These are phyloP conservation scores for Agaricus sinodeliciosus DNA, from an alignment of 768 basidiomycete species.

Conservation along the genomic window DNA sequence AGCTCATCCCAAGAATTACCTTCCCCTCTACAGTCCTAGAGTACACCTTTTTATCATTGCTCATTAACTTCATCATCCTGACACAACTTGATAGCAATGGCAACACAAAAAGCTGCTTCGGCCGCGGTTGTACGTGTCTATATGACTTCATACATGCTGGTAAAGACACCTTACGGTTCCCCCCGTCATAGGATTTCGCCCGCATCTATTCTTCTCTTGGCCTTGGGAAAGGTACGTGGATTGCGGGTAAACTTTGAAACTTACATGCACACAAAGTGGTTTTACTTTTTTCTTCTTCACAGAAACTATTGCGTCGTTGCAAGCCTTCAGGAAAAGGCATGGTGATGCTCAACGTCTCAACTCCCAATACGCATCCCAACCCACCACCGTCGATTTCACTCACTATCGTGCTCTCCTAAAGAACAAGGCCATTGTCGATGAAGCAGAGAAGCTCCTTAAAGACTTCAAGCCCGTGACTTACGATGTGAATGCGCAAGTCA, in stretches of 20 bases:
- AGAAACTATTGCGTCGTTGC: slow-evolving; percentile 85
- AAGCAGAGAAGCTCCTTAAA: slow-evolving; percentile 83
- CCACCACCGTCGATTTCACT: slow-evolving; percentile 81
- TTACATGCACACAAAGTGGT: neutral
- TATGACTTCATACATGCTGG: slow-evolving; percentile 13
- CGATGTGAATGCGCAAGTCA: slow-evolving; percentile 83
- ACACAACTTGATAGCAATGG: slow-evolving; percentile 22
- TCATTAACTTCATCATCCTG: slow-evolving; percentile 8
- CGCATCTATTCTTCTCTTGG: slow-evolving; percentile 78
- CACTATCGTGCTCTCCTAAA: slow-evolving; percentile 90
- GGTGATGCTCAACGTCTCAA: slow-evolving; percentile 77
- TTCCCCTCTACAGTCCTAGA: slow-evolving; percentile 17
- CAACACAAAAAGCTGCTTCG: slow-evolving; percentile 69
- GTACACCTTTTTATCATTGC: slow-evolving; percentile 15
- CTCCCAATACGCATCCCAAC: slow-evolving; percentile 55
- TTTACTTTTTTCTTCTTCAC: slow-evolving; percentile 21
- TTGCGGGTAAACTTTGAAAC: neutral
- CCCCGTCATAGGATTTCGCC: slow-evolving; percentile 60
- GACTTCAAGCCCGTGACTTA: slow-evolving; percentile 94
- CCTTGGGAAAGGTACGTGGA: slow-evolving; percentile 73
- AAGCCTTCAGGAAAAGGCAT: slow-evolving; percentile 96
- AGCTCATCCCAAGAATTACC: slow-evolving; percentile 8
- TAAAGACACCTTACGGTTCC: slow-evolving; percentile 15
- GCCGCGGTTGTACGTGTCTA: slow-evolving; percentile 51
- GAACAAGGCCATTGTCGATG: slow-evolving; percentile 88